Evolutionary conservation across 2,329 filamentous ascomycete species (phyloP), one percentile per base, ranked within the genome.

Genomic region (Aureobasidium sp.): DNA sequence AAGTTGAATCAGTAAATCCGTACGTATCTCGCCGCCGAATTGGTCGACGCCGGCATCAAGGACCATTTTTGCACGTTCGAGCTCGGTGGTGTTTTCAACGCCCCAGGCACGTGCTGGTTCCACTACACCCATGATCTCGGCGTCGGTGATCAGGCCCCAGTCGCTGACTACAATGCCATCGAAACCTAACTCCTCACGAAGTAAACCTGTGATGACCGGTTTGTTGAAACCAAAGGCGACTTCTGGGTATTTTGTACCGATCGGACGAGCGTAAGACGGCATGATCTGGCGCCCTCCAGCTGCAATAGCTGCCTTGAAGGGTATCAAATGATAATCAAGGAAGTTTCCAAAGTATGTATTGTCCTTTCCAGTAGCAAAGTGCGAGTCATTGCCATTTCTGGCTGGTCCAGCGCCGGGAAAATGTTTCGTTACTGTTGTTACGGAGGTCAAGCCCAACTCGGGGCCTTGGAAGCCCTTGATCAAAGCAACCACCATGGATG

Each of bases 401-500:
- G 41, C 42, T 2, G 55, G 55, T 47, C 55, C 55, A 26, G 55
- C 55, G 20, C 55, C 55, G 13, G 55, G 41, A n/a, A 58, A 58
- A n/a, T 58, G 55, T 23, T 58, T 58, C 1, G 55, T 58, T 4
- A 58, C 55, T 27, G 55, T 58, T 1, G 29, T 58, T 3, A 58
- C 55, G 26, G 55, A 58, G 12, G 17, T 36, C 4, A n/a, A 7
- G 13, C 42, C 42, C 20, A 58, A n/a, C 42, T 47, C 55, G 0
- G 12, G 2, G 15, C 55, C 55, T 37, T 58, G 55, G 20, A 58
- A 58, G 1, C 55, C 55, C 20, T 58, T 58, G 41, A 58, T 58
- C 26, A 58, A n/a, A 2, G 55, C 55, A 8, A 58, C 55, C 8
- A 58, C 85, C 64, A 89, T 82, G 69, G 91, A 87, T 9, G 87